Base-by-base conservation (phyloP, 768 basidiomycete genomes). In the Galerina marginata region DNA sequence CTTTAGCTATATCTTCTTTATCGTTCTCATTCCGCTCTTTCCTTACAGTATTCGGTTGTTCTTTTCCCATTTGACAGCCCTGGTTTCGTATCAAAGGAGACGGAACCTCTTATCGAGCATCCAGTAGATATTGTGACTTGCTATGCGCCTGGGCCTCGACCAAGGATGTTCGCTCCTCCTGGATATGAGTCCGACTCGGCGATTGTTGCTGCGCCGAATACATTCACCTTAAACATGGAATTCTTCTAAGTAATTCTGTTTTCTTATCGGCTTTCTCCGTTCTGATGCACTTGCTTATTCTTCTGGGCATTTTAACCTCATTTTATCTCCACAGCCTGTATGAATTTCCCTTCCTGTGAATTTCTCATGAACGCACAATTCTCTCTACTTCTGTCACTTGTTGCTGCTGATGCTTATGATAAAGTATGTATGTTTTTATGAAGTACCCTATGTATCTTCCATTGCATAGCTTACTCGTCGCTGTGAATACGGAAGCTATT, bases 1-100 rank as follows among this genome's bases (percentile, higher is more conserved):
- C 14, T 26, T 47, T 14, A 9, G 37, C 45, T 47, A 14, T 50
- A n/a, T 49, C 46, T 46, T 38, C 42, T 37, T 46, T 40, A 38
- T 23, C 49, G 12, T 54, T n/a, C 23, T 12, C n/a, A 44, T 29
- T 59, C 11, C 16, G 6, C 6, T 25, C 12, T 26, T 42, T 43
- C 42, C 10, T 3, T 9, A 38, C 40, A 56, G 53, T 60, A 54
- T 38, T 50, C 53, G 5, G 53, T 60, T 11, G 72, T 75, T 15
- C 59, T 80, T 20, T 75, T 79, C 51, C 75, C 79, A 12, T 81
- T 78, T 58, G 72, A 76, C 52, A 65, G 67, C 37, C 62, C 67
- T 2, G 73, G 69, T 1, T 77, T 77, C 46, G 64, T 67, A 47
- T 60, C 71, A 44, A 45, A 60, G 10, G 66, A 69, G 29, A 57